Percentiles rank a stretch among this genome's conserved stretches.
Conservation (phyloP, 2,329 filamentous ascomycete genomes). For the Monilinia laxa region DNA sequence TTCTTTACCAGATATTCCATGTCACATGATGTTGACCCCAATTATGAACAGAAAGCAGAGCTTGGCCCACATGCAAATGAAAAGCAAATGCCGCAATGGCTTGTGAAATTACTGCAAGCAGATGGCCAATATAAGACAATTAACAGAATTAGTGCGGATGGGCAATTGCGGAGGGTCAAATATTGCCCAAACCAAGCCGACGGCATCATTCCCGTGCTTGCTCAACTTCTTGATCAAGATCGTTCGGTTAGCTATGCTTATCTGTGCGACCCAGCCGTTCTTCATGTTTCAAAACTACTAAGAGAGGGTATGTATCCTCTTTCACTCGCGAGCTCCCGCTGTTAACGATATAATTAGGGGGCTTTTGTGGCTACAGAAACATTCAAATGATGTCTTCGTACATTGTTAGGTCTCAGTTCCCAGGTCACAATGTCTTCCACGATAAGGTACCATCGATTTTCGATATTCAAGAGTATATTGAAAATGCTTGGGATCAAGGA, state of each 20-base stretch:
- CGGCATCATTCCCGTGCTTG: constrained; percentile 62
- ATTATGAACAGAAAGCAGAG: constrained; percentile 49
- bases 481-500: constrained; percentile 81
- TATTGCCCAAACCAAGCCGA: constrained; percentile 48
- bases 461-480: constrained; percentile 81
- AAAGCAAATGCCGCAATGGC: constrained; percentile 70
- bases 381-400: constrained; percentile 89
- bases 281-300: constrained; percentile 80
- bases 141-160: constrained; percentile 50
- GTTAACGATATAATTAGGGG: constrained; percentile 50
- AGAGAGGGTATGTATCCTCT: constrained; percentile 60
- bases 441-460: constrained; percentile 71
- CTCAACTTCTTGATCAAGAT: constrained; percentile 64
- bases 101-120: constrained; percentile 59
- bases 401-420: constrained; percentile 58
- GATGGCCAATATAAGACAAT: constrained; percentile 56
- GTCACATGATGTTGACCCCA: constrained; percentile 28
- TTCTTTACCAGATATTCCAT: constrained; percentile 6
- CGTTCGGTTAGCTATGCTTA: constrained; percentile 67
- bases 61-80: constrained; percentile 73
- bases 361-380: constrained; percentile 93
- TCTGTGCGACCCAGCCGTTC: constrained; percentile 71
- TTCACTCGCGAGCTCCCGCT: constrained; percentile 10
- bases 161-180: constrained; percentile 45
- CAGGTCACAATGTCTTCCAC: constrained; percentile 60